Evolutionary conservation across 768 basidiomycete species (phyloP).

Genomic region (Termitomyces titanicus): DNA sequence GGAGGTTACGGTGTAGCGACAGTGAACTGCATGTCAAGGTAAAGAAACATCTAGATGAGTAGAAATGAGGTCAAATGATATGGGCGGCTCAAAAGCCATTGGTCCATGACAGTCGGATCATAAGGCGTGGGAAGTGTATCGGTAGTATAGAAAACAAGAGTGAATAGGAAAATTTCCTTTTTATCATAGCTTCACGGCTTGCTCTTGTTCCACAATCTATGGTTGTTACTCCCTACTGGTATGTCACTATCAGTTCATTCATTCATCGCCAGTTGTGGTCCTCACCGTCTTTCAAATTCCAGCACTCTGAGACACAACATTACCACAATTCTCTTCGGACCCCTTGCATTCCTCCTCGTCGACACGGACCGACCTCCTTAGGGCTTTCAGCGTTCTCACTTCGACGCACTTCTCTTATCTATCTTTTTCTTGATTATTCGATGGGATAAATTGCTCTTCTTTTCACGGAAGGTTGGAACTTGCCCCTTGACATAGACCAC

Average conservation of each 20-base stretch:
- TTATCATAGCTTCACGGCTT: conserved; percentile 10
- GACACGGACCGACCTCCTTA: conserved; percentile 82
- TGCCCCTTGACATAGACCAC: conserved; percentile 24
- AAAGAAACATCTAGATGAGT: conserved; percentile 36
- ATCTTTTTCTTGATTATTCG: conserved; percentile 28
- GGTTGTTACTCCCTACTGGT: conserved; percentile 41
- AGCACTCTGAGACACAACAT: conserved; percentile 44
- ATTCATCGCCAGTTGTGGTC: neutral
- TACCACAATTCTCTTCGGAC: conserved; percentile 58
- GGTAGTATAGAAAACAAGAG: neutral
- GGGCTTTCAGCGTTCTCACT: conserved; percentile 26
- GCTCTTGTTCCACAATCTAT: conserved; percentile 43
- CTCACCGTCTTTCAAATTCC: conserved; percentile 9
- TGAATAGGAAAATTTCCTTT: conserved; percentile 11
- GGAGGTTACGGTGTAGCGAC: conserved; percentile 61
- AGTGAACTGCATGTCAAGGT: conserved; percentile 37
- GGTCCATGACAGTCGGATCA: conserved; percentile 7
- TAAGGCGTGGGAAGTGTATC: neutral
- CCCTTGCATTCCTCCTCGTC: conserved; percentile 54
- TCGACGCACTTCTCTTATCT: conserved; percentile 13
- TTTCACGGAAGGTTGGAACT: conserved; percentile 18
- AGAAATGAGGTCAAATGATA: neutral
- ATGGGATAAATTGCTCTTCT: conserved; percentile 50
- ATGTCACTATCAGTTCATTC: conserved; percentile 21
- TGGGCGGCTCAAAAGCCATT: neutral